These are phyloP conservation scores for Arthrobotrys sinensis DNA, from an alignment of 2,329 filamentous ascomycete species.

Conservation along the genomic window DNA sequence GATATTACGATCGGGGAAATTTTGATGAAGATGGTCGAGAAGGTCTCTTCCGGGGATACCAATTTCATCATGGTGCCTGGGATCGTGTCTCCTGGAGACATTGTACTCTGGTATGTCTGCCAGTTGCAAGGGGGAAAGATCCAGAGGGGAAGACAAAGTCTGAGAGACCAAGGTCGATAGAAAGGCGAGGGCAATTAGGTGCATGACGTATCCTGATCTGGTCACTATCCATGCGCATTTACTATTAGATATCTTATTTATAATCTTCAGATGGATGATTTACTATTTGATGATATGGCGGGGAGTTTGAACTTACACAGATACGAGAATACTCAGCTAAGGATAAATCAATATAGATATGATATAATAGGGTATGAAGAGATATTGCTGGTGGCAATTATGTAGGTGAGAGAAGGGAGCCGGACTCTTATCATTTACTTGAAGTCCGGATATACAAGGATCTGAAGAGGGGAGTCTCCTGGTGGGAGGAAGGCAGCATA, in stretches of 20 bases:
- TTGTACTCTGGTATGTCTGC: constrained; percentile 38
- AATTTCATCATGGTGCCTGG: constrained; percentile 36
- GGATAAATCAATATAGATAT: too few relatives aligned
- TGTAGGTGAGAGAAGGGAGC: too few relatives aligned
- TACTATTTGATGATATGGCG: too few relatives aligned
- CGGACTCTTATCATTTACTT: too few relatives aligned
- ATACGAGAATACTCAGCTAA: background rate
- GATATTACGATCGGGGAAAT: constrained; percentile 27
- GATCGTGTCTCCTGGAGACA: constrained; percentile 22
- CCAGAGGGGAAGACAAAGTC: constrained; percentile 3
- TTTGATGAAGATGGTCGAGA: constrained; percentile 28
- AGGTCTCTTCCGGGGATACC: constrained; percentile 33
- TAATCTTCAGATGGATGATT: too few relatives aligned
- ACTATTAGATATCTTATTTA: background rate
- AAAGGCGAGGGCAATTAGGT: background rate
- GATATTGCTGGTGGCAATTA: too few relatives aligned
- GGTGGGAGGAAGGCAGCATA: too few relatives aligned
- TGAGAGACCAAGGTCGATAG: constrained; percentile 28
- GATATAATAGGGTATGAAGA: background rate
- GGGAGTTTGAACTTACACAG: background rate
- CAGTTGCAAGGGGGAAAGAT: background rate
- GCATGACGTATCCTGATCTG: constrained; percentile 15
- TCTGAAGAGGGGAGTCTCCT: too few relatives aligned
- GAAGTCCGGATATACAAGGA: too few relatives aligned
- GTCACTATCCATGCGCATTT: background rate